These are phyloP conservation scores for Abelmoschus esculentus DNA, from an alignment of 345 rosid genomes.

Conservation along the genomic window DNA sequence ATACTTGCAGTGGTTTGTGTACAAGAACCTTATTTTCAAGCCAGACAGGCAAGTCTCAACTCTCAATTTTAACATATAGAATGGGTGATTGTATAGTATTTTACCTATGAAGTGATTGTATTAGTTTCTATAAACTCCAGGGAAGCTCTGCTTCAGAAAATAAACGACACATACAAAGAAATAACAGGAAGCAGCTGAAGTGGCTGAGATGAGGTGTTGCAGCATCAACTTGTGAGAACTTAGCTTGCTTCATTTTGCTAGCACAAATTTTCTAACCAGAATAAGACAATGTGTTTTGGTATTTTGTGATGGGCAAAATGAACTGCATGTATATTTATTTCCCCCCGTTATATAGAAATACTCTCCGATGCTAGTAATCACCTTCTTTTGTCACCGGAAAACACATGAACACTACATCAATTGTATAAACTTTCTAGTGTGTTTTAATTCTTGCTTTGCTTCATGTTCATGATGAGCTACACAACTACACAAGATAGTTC, in stretches of 20 bases:
- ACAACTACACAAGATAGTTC: too few species aligned
- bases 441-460: neutral
- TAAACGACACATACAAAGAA: slow-evolving; percentile 59
- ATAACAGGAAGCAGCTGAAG: slow-evolving; percentile 59
- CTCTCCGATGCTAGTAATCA: neutral
- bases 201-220: slow-evolving; percentile 15
- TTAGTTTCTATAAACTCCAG: slow-evolving; percentile 34
- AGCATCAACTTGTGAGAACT: slow-evolving; percentile 4
- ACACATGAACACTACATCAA: neutral
- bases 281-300: slow-evolving; percentile 16
- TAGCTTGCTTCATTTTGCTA: slow-evolving; percentile 16
- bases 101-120: neutral
- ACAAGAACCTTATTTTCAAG: slow-evolving; percentile 72
- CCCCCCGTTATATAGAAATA: neutral
- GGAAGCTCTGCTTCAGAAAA: slow-evolving; percentile 59
- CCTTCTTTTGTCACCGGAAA: neutral
- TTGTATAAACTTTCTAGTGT: neutral
- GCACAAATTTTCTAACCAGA: slow-evolving; percentile 25
- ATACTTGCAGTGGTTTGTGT: slow-evolving; percentile 67
- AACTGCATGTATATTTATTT: slow-evolving; percentile 5
- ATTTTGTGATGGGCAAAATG: slow-evolving; percentile 5
- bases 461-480: neutral
- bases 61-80: neutral
- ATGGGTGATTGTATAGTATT: neutral
- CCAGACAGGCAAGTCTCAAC: slow-evolving; percentile 62